Base-by-base conservation (phyloP, 2,329 filamentous ascomycete genomes). In the Apiospora malaysiana region DNA sequence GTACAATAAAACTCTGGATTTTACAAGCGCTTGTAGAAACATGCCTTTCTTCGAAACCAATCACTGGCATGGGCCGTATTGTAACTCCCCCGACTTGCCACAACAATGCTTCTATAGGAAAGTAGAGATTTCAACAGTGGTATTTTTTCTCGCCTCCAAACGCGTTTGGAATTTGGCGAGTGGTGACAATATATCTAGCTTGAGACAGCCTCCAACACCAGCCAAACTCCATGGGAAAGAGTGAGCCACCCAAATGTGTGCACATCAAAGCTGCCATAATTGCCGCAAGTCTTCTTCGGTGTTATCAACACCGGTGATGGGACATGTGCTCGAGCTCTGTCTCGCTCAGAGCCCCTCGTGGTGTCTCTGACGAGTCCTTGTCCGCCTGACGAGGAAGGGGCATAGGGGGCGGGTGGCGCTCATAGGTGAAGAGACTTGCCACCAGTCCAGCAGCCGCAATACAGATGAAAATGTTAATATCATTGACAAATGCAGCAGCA, bases 381-480 rank as follows among this genome's bases (percentile, higher is more conserved):
- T 72, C 78, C 27, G 76, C 67, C 73, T 23, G 45, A 18, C 14
- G 27, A 63, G 68, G 73, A n/a, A 72, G 71, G 37, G 76, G 76
- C 76, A 79, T 77, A 10, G 76, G 72, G 40, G 78, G 76, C 0
- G 85, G 86, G 5, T 79, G 76, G 46, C 78, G 79, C 74, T 88
- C 84, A 69, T 85, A 80, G 0, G 84, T 83, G 69, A 85, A 82
- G 2, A 84, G 71, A 37, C 85, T 85, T 12, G 82, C 78, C 37
- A 85, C 70, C 8, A 87, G 77, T 76, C 86, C 86, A 63, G 79
- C 78, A 5, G 79, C 82, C 43, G 83, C 82, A 21, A 85, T 75
- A 37, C 83, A 79, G 65, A 84, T 81, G 82, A 87, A 84, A 66
- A 87, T 77, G 69, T 81, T 83, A 47, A 85, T 82, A 71, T 87